A percentile compares a stretch with the other conserved stretches of the same genome.
Evolutionary conservation across 805 yeast species (phyloP).

Genomic region (Scheffersomyces coipomensis): DNA sequence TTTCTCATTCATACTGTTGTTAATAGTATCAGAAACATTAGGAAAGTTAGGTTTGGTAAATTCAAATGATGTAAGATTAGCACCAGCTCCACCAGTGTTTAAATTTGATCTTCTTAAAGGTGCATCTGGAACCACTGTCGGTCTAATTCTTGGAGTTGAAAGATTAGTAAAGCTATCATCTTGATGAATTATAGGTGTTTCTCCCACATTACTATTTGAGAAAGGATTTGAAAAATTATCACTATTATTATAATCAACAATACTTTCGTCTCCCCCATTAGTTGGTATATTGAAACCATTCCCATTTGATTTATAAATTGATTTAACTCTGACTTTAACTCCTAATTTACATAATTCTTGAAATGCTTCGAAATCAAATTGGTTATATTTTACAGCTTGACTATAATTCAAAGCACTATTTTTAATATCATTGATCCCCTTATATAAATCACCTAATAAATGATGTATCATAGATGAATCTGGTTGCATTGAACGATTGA

Average conservation of each 20-base stretch:
- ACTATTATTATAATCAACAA: not conserved
- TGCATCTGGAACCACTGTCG: conserved; percentile 31
- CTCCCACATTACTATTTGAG: not conserved
- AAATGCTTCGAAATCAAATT: conserved; percentile 84
- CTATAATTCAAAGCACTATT: conserved; percentile 68
- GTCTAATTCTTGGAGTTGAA: conserved; percentile 28
- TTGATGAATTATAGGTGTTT: not conserved
- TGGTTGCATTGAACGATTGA: conserved; percentile 45
- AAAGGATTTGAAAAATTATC: conserved; percentile 20
- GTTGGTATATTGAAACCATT: not conserved
- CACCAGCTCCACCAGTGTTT: conserved; percentile 7
- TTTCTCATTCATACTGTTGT: too few relatives aligned
- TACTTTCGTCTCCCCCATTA: not conserved
- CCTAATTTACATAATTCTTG: conserved; percentile 73
- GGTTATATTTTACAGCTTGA: conserved; percentile 69
- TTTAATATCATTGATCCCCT: conserved; percentile 55
- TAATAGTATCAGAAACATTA: conserved; percentile 6
- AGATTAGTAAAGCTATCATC: conserved; percentile 12
- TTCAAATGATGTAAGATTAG: conserved; percentile 12
- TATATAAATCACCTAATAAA: conserved; percentile 68
- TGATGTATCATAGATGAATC: conserved; percentile 69
- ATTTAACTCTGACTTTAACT: conserved; percentile 60
- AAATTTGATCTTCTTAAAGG: conserved; percentile 32
- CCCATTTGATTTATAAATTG: conserved; percentile 40
- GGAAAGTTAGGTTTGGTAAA: conserved; percentile 32